phyloP scores from a whole-genome alignment of 345 rosid genomes.

The Pugionium dolabratum region DNA sequence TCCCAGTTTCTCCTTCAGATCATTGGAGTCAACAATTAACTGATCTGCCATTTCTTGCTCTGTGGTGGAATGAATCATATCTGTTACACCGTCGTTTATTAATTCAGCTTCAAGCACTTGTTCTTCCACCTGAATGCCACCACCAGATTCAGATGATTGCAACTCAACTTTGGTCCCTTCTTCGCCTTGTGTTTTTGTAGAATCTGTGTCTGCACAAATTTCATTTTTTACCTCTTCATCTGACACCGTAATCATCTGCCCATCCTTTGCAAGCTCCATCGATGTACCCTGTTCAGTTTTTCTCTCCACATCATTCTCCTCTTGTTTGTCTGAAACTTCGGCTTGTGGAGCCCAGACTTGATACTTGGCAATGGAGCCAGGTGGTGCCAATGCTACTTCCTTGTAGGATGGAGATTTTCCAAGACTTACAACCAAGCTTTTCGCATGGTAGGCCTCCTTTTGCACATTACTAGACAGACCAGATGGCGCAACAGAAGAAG shows the following conservation, averaged over 20 bases:
- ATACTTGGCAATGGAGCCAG: conserved; percentile 76
- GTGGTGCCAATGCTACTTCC: conserved; percentile 97
- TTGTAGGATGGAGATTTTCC: conserved; percentile 98
- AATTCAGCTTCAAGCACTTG: conserved; percentile 37
- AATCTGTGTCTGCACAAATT: conserved; percentile 42
- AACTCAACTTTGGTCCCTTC: conserved; percentile 47
- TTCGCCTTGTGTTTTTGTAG: conserved; percentile 27
- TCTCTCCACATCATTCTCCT: conserved; percentile 33
- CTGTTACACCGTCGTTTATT: conserved; percentile 42
- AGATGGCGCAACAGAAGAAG: conserved; percentile 48
- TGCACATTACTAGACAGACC: conserved; percentile 41
- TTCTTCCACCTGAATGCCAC: conserved; percentile 45
- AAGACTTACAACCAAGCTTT: conserved; percentile 53
- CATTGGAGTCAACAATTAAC: conserved; percentile 47
- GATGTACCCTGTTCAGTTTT: conserved; percentile 41
- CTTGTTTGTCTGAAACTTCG: conserved; percentile 52
- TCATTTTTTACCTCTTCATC: conserved; percentile 48
- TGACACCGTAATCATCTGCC: conserved; percentile 34
- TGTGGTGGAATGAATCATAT: conserved; percentile 47
- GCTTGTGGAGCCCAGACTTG: conserved; percentile 57
- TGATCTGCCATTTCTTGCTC: conserved; percentile 45
- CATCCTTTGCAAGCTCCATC: conserved; percentile 44
- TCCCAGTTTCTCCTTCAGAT: conserved; percentile 60
- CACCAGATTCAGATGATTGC: conserved; percentile 44
- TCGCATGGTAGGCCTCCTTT: conserved; percentile 45